Conservation (phyloP, 768 basidiomycete species). For the Amanita phalloides region DNA sequence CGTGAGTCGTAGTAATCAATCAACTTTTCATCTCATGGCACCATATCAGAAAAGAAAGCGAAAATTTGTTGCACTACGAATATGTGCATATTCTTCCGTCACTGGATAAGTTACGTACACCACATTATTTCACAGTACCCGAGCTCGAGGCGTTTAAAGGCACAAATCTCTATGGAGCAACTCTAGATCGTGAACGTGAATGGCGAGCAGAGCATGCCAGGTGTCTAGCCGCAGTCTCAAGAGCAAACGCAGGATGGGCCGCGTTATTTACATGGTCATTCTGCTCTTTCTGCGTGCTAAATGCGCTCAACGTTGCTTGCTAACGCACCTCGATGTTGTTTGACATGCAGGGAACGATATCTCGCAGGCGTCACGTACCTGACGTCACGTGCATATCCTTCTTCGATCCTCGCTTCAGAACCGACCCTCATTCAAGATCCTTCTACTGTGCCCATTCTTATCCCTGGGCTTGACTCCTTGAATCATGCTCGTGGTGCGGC, state of each 20-base stretch:
- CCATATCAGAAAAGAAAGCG: constrained; percentile 8
- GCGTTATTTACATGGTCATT: constrained; percentile 58
- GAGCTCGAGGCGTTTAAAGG: constrained; percentile 66
- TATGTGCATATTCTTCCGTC: constrained; percentile 66
- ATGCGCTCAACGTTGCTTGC: neutral
- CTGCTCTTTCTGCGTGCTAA: neutral
- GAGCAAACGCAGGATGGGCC: constrained; percentile 29
- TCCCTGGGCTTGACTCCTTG: constrained; percentile 80
- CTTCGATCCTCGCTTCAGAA: constrained; percentile 52
- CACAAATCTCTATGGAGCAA: constrained; percentile 74
- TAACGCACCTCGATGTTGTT: neutral
- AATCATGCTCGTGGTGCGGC: constrained; percentile 78
- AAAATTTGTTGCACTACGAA: constrained; percentile 31
- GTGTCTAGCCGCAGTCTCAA: constrained; percentile 33
- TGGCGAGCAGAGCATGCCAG: constrained; percentile 56
- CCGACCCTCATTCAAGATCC: constrained; percentile 42
- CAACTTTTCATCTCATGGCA: neutral
- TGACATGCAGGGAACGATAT: constrained; percentile 50
- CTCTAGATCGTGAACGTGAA: constrained; percentile 47
- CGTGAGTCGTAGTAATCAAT: constrained; percentile 14
- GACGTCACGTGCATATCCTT: constrained; percentile 87
- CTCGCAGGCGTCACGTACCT: constrained; percentile 65
- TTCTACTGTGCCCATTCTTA: constrained; percentile 61
- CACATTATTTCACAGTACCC: constrained; percentile 53
- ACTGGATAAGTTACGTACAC: constrained; percentile 46